Evolutionary conservation across 2,329 filamentous ascomycete genomes (phyloP).

Genomic region (Ambrosiella xylebori): DNA sequence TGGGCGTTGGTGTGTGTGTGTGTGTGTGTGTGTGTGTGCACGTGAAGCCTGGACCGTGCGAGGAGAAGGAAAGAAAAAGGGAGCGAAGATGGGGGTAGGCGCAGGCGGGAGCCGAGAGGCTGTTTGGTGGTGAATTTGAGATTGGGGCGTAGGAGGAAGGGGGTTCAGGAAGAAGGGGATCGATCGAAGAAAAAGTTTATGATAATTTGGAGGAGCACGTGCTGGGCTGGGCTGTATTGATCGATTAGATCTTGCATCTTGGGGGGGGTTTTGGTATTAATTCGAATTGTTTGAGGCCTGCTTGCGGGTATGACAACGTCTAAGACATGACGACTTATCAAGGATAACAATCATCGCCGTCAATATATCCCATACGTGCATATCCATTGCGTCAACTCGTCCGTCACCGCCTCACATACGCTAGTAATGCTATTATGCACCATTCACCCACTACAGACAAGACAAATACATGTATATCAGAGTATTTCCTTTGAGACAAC

Average conservation of each 20-base stretch:
- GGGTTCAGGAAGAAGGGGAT: background rate
- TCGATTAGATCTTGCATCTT: no score
- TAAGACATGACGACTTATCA: no score
- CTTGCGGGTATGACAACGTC: no score
- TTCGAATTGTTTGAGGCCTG: no score
- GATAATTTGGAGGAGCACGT: background rate
- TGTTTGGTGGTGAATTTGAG: background rate
- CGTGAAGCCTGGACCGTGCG: background rate
- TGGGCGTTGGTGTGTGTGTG: no score
- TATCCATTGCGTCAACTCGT: no score
- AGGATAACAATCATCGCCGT: no score
- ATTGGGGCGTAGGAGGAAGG: background rate
- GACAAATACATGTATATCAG: background rate
- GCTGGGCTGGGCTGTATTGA: no score
- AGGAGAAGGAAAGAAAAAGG: background rate
- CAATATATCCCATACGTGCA: no score
- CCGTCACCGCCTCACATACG: no score
- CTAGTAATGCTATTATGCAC: background rate
- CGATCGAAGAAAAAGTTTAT: background rate
- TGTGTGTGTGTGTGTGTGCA: background rate
- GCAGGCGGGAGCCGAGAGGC: background rate
- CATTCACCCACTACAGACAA: background rate
- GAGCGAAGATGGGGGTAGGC: background rate
- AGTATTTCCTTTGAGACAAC: background rate
- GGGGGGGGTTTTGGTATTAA: no score